phyloP scores from a whole-genome alignment of 2,329 filamentous ascomycete species.

The Trichoderma sp. region DNA sequence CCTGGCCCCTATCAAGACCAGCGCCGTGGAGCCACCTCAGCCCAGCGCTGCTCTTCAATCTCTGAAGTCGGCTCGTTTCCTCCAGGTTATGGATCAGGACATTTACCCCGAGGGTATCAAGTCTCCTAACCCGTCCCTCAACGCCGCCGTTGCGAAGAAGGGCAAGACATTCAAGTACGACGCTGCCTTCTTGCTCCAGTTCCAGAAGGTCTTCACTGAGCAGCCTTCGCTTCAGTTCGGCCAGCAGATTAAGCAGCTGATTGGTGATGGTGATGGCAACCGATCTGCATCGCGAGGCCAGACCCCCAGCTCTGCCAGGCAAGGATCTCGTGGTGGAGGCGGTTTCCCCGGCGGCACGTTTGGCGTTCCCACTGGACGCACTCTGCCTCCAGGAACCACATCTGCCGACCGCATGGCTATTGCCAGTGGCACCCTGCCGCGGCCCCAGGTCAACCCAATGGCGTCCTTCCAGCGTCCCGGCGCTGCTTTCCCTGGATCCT shows the following conservation, averaged over 20 bases:
- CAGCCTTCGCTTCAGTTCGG: slow-evolving; percentile 95
- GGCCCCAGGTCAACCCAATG: slow-evolving; percentile 43
- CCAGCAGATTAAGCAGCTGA: slow-evolving; percentile 77
- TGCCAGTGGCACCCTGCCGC: slow-evolving; percentile 51
- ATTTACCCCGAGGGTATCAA: slow-evolving; percentile 80
- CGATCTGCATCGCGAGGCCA: slow-evolving; percentile 59
- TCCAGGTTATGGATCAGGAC: slow-evolving; percentile 73
- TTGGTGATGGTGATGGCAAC: slow-evolving; percentile 71
- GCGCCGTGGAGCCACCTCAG: slow-evolving; percentile 83
- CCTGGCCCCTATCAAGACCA: slow-evolving; percentile 75
- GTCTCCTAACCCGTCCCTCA: slow-evolving; percentile 89
- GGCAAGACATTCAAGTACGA: slow-evolving; percentile 89
- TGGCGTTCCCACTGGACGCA: slow-evolving; percentile 46
- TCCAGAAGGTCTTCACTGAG: slow-evolving; percentile 93
- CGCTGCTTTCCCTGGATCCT: slow-evolving; percentile 60
- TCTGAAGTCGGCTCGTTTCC: slow-evolving; percentile 84
- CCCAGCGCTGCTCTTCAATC: slow-evolving; percentile 92
- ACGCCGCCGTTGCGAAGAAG: slow-evolving; percentile 74
- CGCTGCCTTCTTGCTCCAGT: slow-evolving; percentile 91
- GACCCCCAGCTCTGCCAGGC: slow-evolving; percentile 51
- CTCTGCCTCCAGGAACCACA: slow-evolving; percentile 72
- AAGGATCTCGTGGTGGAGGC: slow-evolving; percentile 51
- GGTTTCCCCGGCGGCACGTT: slow-evolving; percentile 71
- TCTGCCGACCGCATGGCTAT: slow-evolving; percentile 73
- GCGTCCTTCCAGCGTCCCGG: slow-evolving; percentile 45